Evolutionary conservation across 192 early-diverging fungal genomes (phyloP).

Genomic region (Mortierella claussenii): DNA sequence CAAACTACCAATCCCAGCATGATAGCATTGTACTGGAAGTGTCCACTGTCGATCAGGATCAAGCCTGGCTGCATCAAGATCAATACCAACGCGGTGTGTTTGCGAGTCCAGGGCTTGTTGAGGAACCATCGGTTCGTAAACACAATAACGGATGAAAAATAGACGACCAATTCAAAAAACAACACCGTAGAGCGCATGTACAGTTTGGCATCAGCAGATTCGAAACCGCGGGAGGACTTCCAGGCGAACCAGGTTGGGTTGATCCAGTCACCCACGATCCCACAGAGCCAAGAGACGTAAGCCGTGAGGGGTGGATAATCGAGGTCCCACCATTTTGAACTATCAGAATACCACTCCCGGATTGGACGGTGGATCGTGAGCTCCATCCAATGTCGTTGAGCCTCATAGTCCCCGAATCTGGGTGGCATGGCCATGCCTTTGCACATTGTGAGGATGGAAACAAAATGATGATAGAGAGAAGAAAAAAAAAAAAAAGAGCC

Average conservation of each 20-base stretch:
- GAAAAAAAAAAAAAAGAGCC: neutral
- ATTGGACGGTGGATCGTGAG: conserved; percentile 83
- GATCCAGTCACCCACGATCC: conserved; percentile 77
- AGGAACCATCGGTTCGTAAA: conserved; percentile 66
- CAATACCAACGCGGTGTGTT: conserved; percentile 62
- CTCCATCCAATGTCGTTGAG: conserved; percentile 99
- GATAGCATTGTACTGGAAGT: conserved; percentile 97
- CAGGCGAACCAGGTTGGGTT: conserved; percentile 89
- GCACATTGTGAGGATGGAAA: too few relatives aligned
- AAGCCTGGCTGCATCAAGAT: conserved; percentile 87
- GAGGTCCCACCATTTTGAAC: conserved; percentile 92
- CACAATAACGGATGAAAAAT: conserved; percentile 78
- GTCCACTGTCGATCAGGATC: conserved; percentile 95
- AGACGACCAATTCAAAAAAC: conserved; percentile 78
- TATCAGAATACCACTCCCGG: conserved; percentile 89
- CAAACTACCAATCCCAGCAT: conserved; percentile 95
- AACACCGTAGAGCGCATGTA: conserved; percentile 92
- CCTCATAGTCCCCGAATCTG: conserved; percentile 95
- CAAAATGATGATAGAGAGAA: neutral
- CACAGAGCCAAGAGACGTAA: conserved; percentile 91
- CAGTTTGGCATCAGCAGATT: conserved; percentile 77
- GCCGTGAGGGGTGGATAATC: conserved; percentile 98
- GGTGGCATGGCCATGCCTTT: conserved; percentile 79
- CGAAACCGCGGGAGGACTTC: conserved; percentile 85
- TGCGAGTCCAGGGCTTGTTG: conserved; percentile 48